phyloP scores from a whole-genome alignment of 73 alveolate species.

The Breviolum minutum region DNA sequence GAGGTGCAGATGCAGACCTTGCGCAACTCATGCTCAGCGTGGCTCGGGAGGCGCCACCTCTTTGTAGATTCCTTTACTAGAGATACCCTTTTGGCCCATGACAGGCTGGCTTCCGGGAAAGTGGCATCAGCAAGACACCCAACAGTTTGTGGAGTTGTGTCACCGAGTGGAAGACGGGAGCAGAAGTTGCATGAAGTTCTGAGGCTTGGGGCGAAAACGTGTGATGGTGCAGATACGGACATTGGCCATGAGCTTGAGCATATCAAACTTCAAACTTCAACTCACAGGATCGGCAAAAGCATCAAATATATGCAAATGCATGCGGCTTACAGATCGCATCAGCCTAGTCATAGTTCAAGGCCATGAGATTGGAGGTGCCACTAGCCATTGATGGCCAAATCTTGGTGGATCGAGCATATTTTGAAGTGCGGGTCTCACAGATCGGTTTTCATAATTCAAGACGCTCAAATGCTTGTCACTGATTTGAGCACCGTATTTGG shows the following conservation, averaged over 20 bases:
- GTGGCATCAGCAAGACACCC: constrained; percentile 67
- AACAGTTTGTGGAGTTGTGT: background rate
- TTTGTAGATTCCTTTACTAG: background rate
- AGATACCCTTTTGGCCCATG: background rate
- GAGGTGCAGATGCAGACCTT: constrained; percentile 29
- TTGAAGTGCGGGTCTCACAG: background rate
- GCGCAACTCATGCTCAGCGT: constrained; percentile 56
- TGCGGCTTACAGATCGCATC: background rate
- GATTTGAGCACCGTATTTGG: background rate
- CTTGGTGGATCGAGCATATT: constrained; percentile 37
- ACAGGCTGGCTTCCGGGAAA: constrained; percentile 80
- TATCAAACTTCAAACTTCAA: background rate
- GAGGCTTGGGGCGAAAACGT: constrained; percentile 79
- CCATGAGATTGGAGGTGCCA: constrained; percentile 83
- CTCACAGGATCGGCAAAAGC: no score
- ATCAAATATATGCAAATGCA: no score
- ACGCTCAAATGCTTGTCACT: no score
- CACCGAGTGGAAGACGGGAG: no score
- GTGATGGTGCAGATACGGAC: constrained; percentile 90
- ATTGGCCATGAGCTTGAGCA: background rate
- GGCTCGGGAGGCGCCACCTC: constrained; percentile 27
- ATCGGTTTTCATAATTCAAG: background rate
- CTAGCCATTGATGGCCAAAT: constrained; percentile 46
- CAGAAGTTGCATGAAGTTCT: background rate
- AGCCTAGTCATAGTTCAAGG: background rate